Conservation (phyloP, 176 grass and related monocot genomes). For the Miscanthus lutarioriparius region DNA sequence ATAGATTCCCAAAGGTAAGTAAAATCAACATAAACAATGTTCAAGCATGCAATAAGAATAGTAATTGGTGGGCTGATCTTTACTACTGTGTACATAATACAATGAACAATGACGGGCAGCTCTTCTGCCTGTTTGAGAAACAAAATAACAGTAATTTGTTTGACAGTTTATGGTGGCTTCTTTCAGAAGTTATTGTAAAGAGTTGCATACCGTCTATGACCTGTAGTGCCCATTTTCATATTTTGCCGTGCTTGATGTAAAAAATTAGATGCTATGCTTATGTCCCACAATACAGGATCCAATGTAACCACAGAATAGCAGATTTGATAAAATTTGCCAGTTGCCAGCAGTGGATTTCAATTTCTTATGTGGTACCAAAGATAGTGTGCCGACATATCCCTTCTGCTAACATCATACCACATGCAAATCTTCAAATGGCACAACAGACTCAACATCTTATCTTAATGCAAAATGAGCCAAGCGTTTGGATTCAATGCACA, state of each 20-base stretch:
- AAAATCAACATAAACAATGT: constrained; percentile 14
- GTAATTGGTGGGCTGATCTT: neutral
- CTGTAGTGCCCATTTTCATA: neutral
- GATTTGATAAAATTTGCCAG: neutral
- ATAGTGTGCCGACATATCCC: neutral
- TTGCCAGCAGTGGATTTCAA: constrained; percentile 4
- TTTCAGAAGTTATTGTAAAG: neutral
- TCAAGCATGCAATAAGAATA: neutral
- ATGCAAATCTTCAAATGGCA: constrained; percentile 18
- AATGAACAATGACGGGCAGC: neutral
- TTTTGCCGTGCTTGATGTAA: neutral
- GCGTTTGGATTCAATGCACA: neutral
- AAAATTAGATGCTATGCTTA: neutral
- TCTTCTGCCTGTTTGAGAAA: neutral
- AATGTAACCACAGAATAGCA: neutral
- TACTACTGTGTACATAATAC: neutral
- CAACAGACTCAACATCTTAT: neutral
- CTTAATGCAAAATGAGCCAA: neutral
- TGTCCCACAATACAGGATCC: neutral
- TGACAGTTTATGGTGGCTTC: neutral
- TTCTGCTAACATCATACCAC: neutral
- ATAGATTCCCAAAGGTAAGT: neutral
- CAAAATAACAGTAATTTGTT: neutral
- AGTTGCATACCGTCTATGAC: neutral
- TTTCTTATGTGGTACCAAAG: constrained; percentile 1